Evolutionary conservation across 768 basidiomycete species (phyloP), one percentile per base, ranked within the genome.

Genomic region (Rhodotorula diobovata): DNA sequence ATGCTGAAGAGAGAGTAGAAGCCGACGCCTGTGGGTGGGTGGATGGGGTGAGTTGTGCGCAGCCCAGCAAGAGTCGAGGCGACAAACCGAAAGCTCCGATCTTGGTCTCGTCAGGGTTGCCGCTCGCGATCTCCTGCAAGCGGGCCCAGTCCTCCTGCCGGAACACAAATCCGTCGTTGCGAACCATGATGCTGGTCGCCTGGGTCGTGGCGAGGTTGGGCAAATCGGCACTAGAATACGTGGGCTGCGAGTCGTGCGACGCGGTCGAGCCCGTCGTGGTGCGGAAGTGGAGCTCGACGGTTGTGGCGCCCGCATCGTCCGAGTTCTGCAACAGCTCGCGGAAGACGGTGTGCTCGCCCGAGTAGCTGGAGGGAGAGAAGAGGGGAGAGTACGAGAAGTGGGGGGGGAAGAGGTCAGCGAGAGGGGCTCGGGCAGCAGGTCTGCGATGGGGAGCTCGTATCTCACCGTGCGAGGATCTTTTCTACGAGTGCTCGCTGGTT

Each of bases 261-360:
- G 43, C 61, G 32, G 51, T 60, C 2, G 54, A 25, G 1, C 39
- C 43, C 34, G 50, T 35, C 15, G 78, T 74, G 2, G 90, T 91
- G 77, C 90, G 86, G 71, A 93, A 93, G 61, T 83, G 86, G 55
- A 94, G 90, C 80, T 94, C 89, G 6, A 88, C 91, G 23, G 84
- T 81, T 68, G 46, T 75, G 66, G 72, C 79, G 70, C 55, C 77
- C 62, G 68, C 71, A 35, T 96, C 94, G 79, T 96, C 93, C 39
- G 93, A 93, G 79, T 99, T 97, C 83, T 98, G 95, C 0, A 97
- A 82, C 11, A 99, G 85, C 80, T 97, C 95, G 60, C 94, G 81
- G 69, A 87, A 87, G 55, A 89, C 86, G 11, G 93, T 95, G 76
- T 93, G 91, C 82, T 96, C 93, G 63, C 92, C 94, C 21, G 90